phyloP scores from a whole-genome alignment of 495 filamentous ascomycete genomes.

The Penicillium soppii region DNA sequence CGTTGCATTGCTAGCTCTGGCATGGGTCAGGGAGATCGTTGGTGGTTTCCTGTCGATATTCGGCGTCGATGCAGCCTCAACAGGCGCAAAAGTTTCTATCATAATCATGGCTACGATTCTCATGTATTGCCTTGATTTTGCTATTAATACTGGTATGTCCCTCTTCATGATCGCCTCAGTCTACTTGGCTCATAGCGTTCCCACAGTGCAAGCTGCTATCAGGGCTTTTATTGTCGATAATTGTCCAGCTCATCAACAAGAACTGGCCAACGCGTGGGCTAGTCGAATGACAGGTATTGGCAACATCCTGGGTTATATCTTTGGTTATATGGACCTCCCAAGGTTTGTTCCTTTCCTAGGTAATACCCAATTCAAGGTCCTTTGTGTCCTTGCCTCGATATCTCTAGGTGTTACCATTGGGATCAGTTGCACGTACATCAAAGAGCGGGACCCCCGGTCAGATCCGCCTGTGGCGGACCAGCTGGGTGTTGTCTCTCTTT shows the following conservation, averaged over 20 bases:
- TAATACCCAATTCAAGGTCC: constrained; percentile 82
- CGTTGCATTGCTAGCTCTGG: constrained; percentile 68
- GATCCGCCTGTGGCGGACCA: constrained; percentile 59
- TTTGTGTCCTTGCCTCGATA: constrained; percentile 77
- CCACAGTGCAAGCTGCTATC: constrained; percentile 77
- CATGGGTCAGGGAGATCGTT: constrained; percentile 81
- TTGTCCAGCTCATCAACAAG: constrained; percentile 85
- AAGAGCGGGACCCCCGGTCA: constrained; percentile 74
- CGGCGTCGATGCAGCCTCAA: constrained; percentile 61
- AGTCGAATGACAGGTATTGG: constrained; percentile 77
- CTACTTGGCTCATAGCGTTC: constrained; percentile 1
- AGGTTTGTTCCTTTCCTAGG: constrained; percentile 72
- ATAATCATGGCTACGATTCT: constrained; percentile 76
- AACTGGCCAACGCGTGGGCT: constrained; percentile 85
- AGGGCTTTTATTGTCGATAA: constrained; percentile 90
- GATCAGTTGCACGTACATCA: constrained; percentile 63
- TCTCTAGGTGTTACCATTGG: constrained; percentile 64
- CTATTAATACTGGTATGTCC: constrained; percentile 81
- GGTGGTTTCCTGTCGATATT: constrained; percentile 68
- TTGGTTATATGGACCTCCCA: constrained; percentile 76
- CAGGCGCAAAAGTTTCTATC: constrained; percentile 55
- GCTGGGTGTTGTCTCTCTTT: constrained; percentile 69
- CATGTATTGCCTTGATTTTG: constrained; percentile 84
- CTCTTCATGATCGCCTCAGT: neutral
- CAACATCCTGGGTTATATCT: constrained; percentile 82